Conservation (phyloP, 257 asterid genomes). For the Penstemon barbatus region DNA sequence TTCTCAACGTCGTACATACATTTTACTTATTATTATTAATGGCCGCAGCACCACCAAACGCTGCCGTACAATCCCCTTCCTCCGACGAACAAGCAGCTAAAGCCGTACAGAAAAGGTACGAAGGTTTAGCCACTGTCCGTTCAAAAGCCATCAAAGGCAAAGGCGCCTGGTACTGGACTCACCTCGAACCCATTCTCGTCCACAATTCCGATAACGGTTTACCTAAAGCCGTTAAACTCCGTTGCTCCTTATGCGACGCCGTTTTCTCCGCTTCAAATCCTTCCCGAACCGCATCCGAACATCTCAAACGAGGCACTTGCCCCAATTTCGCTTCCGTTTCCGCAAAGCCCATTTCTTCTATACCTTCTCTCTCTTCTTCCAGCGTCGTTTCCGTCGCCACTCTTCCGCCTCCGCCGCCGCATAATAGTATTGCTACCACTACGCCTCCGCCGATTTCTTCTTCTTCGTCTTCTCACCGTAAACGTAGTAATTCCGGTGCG, state of each 20-base stretch:
- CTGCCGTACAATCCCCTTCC: constrained; percentile 37
- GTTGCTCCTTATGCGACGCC: constrained; percentile 89
- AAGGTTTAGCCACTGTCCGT: constrained; percentile 79
- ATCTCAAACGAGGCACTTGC: constrained; percentile 91
- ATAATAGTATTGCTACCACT: not conserved
- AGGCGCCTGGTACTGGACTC: constrained; percentile 99
- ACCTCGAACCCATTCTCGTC: constrained; percentile 88
- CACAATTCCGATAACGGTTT: constrained; percentile 70
- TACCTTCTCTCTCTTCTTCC: constrained; percentile 35
- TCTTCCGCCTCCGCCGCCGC: constrained; percentile 12
- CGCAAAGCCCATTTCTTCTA: constrained; percentile 70
- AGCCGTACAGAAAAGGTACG: constrained; percentile 84
- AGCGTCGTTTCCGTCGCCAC: not conserved
- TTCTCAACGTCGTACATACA: no score
- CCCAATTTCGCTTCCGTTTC: constrained; percentile 66
- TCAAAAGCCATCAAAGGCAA: constrained; percentile 90
- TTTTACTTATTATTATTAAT: constrained; percentile 20
- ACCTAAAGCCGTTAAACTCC: constrained; percentile 88
- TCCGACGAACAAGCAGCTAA: constrained; percentile 74
- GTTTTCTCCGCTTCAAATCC: constrained; percentile 98
- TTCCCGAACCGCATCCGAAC: constrained; percentile 97
- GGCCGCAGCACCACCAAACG: constrained; percentile 60
- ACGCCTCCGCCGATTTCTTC: not conserved
- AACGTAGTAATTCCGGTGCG: constrained; percentile 27
- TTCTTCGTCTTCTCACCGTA: not conserved